Percentiles rank a stretch among this genome's conserved stretches.
Evolutionary conservation across 2,329 filamentous ascomycete genomes (phyloP).

Genomic region (Chaetothyriales sp.): DNA sequence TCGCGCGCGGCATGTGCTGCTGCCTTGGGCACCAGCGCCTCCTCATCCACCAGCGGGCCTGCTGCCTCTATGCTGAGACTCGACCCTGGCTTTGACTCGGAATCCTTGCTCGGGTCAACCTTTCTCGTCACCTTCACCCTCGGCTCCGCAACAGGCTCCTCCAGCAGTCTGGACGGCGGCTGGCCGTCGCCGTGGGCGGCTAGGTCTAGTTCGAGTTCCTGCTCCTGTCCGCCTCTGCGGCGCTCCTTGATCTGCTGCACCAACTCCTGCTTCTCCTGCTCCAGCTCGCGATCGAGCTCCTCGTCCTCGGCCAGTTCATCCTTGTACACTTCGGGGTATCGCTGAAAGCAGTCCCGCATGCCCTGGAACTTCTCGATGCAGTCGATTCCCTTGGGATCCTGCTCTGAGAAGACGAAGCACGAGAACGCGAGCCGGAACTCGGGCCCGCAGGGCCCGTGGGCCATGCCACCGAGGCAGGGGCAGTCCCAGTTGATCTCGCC

Average conservation of each 20-base stretch:
- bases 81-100: conserved; percentile 2
- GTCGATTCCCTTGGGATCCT: conserved; percentile 95
- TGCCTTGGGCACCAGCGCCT: neutral
- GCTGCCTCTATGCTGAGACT: neutral
- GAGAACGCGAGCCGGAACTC: conserved; percentile 93
- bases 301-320: conserved; percentile 71
- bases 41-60: neutral
- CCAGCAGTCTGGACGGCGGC: conserved; percentile 6
- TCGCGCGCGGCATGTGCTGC: neutral
- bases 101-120: neutral
- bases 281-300: conserved; percentile 32
- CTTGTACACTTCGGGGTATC: conserved; percentile 86
- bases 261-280: conserved; percentile 22
- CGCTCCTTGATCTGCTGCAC: conserved; percentile 17
- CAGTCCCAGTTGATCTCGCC: conserved; percentile 99
- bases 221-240: too few species aligned
- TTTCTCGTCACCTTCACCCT: conserved; percentile 1
- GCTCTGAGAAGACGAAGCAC: conserved; percentile 91
- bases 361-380: conserved; percentile 95
- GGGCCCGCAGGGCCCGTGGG: conserved; percentile 84
- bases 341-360: conserved; percentile 95
- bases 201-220: conserved; percentile 4
- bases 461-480: conserved; percentile 94
- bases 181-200: neutral
- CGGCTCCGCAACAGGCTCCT: conserved; percentile 8